phyloP scores from a whole-genome alignment of 2,329 filamentous ascomycete genomes.

The Diaporthe destruens region DNA sequence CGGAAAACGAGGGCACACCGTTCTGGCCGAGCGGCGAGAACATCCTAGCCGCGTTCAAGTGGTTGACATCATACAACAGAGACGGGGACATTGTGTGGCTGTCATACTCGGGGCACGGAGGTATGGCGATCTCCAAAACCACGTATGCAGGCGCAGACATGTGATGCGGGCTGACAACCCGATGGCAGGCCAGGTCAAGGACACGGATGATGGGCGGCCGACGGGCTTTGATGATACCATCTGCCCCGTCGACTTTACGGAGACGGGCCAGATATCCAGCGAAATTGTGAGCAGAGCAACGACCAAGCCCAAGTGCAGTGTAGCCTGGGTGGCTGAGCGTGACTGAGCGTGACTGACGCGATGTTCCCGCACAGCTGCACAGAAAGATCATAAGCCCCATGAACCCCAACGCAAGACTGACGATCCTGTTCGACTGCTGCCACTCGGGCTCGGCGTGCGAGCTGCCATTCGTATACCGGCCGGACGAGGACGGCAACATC shows the following conservation, averaged over 20 bases:
- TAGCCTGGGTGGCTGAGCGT: too few species aligned
- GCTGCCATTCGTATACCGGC: slow-evolving; percentile 69
- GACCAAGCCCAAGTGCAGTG: not conserved
- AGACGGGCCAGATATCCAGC: slow-evolving; percentile 66
- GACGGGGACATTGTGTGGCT: slow-evolving; percentile 66
- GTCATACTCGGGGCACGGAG: slow-evolving; percentile 71
- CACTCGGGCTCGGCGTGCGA: slow-evolving; percentile 71
- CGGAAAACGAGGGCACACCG: slow-evolving; percentile 50
- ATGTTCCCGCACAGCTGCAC: slow-evolving; percentile 55
- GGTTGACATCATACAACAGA: slow-evolving; percentile 64
- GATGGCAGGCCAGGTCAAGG: slow-evolving; percentile 56
- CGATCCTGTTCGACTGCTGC: slow-evolving; percentile 72
- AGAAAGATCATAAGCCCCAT: slow-evolving; percentile 64
- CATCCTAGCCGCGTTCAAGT: slow-evolving; percentile 65
- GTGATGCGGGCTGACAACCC: slow-evolving; percentile 31
- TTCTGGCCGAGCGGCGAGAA: slow-evolving; percentile 52
- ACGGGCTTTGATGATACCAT: slow-evolving; percentile 63
- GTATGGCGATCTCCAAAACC: slow-evolving; percentile 44
- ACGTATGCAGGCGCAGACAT: not conserved
- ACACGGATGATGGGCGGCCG: slow-evolving; percentile 55
- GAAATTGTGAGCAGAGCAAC: slow-evolving; percentile 52
- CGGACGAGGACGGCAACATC: slow-evolving; percentile 68
- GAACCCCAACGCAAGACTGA: slow-evolving; percentile 63
- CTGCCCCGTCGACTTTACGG: slow-evolving; percentile 65
- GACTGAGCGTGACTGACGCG: slow-evolving; percentile 13